Evolutionary conservation across 768 basidiomycete species (phyloP).

Genomic region (Hygrophorus pudorinus): DNA sequence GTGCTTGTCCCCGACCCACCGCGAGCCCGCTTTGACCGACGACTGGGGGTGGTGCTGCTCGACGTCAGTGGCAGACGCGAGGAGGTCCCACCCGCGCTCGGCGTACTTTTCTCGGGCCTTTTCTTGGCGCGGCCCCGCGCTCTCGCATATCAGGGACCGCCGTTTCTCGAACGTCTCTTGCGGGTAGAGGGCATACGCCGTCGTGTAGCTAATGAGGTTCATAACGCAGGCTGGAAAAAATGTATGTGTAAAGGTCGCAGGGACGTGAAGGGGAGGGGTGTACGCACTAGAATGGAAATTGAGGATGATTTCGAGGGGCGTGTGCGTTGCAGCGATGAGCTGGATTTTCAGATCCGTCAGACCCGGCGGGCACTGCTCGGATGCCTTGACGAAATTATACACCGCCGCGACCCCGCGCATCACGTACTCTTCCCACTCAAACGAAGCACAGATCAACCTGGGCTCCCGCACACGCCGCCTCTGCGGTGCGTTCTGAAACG

Average conservation of each 20-base stretch:
- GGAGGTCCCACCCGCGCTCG: slow-evolving; percentile 24
- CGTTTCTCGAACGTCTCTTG: slow-evolving; percentile 27
- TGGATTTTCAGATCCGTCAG: slow-evolving; percentile 29
- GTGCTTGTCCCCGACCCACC: background rate
- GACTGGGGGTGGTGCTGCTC: background rate
- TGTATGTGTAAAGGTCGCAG: background rate
- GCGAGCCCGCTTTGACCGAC: too few species aligned
- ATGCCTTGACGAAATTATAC: background rate
- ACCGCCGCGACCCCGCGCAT: slow-evolving; percentile 1
- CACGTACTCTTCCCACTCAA: slow-evolving; percentile 2
- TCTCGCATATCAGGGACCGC: slow-evolving; percentile 14
- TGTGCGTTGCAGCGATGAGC: slow-evolving; percentile 21
- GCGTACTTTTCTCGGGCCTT: slow-evolving; percentile 23
- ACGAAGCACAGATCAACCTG: too few species aligned
- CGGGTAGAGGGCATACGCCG: slow-evolving; percentile 32
- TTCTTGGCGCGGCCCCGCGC: slow-evolving; percentile 2
- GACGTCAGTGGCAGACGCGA: background rate
- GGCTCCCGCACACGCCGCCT: background rate
- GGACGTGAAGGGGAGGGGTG: slow-evolving; percentile 9
- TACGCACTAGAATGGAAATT: slow-evolving; percentile 20
- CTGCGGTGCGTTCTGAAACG: background rate
- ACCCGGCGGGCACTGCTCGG: background rate
- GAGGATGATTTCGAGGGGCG: slow-evolving; percentile 19
- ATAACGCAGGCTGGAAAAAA: slow-evolving; percentile 25
- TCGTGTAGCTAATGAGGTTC: slow-evolving; percentile 30